Conservation (phyloP, 768 basidiomycete species). For the Rhodotorula toruloides region DNA sequence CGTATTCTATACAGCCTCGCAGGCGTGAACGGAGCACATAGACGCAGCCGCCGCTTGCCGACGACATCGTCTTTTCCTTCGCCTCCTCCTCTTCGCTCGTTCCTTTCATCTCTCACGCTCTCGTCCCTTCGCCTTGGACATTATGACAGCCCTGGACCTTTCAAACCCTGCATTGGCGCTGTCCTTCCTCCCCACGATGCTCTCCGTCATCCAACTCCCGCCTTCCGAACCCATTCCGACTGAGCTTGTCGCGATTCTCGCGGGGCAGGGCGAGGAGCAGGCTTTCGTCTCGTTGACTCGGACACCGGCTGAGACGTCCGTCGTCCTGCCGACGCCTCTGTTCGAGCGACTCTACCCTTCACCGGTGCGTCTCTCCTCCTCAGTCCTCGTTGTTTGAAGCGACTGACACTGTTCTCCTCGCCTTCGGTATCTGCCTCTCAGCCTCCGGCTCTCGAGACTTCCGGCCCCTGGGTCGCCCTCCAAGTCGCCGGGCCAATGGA, state of each 20-base stretch:
- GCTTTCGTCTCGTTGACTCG: conserved; percentile 26
- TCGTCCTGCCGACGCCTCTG: conserved; percentile 10
- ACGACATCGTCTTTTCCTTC: no score
- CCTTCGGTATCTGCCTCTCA: background rate
- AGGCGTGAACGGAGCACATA: no score
- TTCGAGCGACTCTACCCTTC: background rate
- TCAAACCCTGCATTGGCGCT: conserved; percentile 21
- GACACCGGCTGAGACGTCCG: conserved; percentile 20
- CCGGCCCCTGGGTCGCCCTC: conserved; percentile 8
- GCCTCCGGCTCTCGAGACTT: background rate
- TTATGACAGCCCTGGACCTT: conserved; percentile 18
- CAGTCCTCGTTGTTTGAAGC: no score
- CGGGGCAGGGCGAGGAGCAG: background rate
- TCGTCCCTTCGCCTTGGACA: background rate
- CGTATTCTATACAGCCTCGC: no score
- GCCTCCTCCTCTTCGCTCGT: background rate
- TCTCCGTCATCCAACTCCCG: conserved; percentile 17
- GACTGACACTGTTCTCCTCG: background rate
- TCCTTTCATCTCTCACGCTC: background rate
- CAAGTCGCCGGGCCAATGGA: conserved; percentile 30
- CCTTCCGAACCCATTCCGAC: background rate
- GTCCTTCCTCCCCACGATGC: conserved; percentile 10
- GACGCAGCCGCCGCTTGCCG: no score
- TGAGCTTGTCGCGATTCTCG: background rate
- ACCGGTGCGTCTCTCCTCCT: background rate